Conservation (phyloP, 305 asterid species). For the Solanum chacoense region DNA sequence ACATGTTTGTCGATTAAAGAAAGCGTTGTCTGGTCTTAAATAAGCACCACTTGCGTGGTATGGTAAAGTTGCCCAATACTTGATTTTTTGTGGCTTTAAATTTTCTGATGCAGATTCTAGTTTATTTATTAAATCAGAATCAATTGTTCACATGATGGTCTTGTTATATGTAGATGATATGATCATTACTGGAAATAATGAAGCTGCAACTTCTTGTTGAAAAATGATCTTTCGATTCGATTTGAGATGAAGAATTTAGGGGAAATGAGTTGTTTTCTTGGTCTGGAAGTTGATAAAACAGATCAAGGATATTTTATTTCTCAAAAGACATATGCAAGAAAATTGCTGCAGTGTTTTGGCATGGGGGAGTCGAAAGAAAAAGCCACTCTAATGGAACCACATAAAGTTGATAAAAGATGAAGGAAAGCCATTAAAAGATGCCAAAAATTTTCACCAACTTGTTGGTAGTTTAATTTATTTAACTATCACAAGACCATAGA, state of each 20-base stretch:
- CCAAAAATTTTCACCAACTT: not conserved
- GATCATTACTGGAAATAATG: not conserved
- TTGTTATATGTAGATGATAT: not conserved
- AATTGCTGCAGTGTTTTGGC: not conserved
- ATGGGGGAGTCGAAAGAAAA: not conserved
- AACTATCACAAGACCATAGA: not conserved
- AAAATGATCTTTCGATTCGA: not conserved
- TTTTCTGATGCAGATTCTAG: not conserved
- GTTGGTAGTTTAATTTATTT: not conserved
- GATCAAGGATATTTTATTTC: not conserved
- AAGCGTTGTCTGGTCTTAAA: not conserved
- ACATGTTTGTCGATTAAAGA: not conserved
- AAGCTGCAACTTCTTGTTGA: not conserved
- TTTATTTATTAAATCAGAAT: not conserved
- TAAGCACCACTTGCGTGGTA: not conserved
- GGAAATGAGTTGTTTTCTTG: not conserved
- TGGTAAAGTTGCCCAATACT: not conserved
- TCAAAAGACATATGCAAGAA: not conserved
- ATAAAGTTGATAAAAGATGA: not conserved
- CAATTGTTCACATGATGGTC: not conserved
- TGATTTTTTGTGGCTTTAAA: not conserved
- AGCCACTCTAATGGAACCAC: not conserved
- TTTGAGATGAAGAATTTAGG: constrained; percentile 1
- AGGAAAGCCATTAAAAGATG: not conserved
- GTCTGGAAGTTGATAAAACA: not conserved